These are phyloP conservation scores for Sugiyamaella smithiae DNA, from an alignment of 805 yeast genomes.

Conservation along the genomic window DNA sequence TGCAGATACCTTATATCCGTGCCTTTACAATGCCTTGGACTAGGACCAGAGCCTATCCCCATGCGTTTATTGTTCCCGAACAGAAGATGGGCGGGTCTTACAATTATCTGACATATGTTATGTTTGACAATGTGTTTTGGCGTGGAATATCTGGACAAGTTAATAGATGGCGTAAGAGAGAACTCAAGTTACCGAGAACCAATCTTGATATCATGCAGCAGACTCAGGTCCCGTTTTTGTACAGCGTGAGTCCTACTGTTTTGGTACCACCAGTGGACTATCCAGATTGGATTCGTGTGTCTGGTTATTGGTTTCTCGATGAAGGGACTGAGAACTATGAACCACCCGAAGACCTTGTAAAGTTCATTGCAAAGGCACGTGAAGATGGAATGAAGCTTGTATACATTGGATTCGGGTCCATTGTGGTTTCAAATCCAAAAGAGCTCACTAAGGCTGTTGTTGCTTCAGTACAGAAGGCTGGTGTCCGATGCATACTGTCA, in stretches of 20 bases:
- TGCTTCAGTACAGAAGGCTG: slow-evolving; percentile 76
- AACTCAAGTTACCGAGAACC: slow-evolving; percentile 64
- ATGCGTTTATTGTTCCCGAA: slow-evolving; percentile 93
- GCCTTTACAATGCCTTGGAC: slow-evolving; percentile 99
- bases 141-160: slow-evolving; percentile 84
- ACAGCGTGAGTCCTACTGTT: slow-evolving; percentile 82
- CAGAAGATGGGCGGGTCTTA: slow-evolving; percentile 91
- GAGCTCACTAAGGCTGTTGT: slow-evolving; percentile 74
- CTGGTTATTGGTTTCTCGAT: slow-evolving; percentile 93
- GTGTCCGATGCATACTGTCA: slow-evolving; percentile 79
- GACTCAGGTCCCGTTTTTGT: slow-evolving; percentile 78
- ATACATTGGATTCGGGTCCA: slow-evolving; percentile 94
- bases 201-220: slow-evolving; percentile 69
- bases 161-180: slow-evolving; percentile 79
- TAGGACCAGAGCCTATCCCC: slow-evolving; percentile 90
- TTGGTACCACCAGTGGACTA: slow-evolving; percentile 92
- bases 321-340: slow-evolving; percentile 52
- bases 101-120: slow-evolving; percentile 86
- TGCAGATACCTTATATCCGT: slow-evolving; percentile 84
- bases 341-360: slow-evolving; percentile 57
- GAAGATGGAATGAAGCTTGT: slow-evolving; percentile 65
- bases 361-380: slow-evolving; percentile 63
- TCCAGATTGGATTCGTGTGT: slow-evolving; percentile 91
- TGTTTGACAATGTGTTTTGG: slow-evolving; percentile 93
- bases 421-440: slow-evolving; percentile 80